A percentile compares a stretch with the other conserved stretches of the same genome.
Conservation (phyloP, 495 filamentous ascomycete genomes). For the Lasiosphaeria ovina region DNA sequence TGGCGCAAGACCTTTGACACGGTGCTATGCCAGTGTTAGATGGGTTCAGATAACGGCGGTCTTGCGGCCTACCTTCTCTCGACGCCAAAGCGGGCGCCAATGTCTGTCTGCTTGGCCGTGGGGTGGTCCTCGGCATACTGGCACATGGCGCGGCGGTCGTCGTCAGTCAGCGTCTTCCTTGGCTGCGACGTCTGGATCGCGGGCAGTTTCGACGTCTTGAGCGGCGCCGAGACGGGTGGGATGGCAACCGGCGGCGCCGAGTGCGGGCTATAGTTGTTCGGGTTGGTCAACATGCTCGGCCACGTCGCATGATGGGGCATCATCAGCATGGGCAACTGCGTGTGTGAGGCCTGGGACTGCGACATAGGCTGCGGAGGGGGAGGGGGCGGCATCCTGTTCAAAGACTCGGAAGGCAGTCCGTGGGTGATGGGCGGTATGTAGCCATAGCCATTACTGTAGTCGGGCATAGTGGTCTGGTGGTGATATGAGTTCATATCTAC, state of each 20-base stretch:
- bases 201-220: slow-evolving; percentile 46
- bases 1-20: slow-evolving; percentile 96
- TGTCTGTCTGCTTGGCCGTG: slow-evolving; percentile 95
- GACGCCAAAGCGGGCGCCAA: slow-evolving; percentile 94
- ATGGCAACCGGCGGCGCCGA: slow-evolving; percentile 55
- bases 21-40: slow-evolving; percentile 60
- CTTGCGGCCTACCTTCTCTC: slow-evolving; percentile 79
- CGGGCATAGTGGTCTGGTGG: slow-evolving; percentile 45
- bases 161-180: slow-evolving; percentile 88
- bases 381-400: slow-evolving; percentile 44
- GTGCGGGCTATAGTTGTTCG: slow-evolving; percentile 42
- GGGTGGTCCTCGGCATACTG: slow-evolving; percentile 93
- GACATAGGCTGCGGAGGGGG: slow-evolving; percentile 38
- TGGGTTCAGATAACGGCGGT: not conserved
- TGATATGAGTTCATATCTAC: slow-evolving; percentile 47
- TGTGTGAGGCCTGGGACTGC: slow-evolving; percentile 37
- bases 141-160: slow-evolving; percentile 90
- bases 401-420: slow-evolving; percentile 46
- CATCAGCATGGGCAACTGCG: slow-evolving; percentile 58
- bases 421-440: slow-evolving; percentile 46
- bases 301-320: slow-evolving; percentile 63
- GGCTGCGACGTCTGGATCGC: slow-evolving; percentile 60
- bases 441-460: slow-evolving; percentile 39
- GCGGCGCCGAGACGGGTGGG: slow-evolving; percentile 52
- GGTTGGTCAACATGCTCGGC: slow-evolving; percentile 69